Conservation (phyloP, 441 rosid species). For the Melastoma candidum region DNA sequence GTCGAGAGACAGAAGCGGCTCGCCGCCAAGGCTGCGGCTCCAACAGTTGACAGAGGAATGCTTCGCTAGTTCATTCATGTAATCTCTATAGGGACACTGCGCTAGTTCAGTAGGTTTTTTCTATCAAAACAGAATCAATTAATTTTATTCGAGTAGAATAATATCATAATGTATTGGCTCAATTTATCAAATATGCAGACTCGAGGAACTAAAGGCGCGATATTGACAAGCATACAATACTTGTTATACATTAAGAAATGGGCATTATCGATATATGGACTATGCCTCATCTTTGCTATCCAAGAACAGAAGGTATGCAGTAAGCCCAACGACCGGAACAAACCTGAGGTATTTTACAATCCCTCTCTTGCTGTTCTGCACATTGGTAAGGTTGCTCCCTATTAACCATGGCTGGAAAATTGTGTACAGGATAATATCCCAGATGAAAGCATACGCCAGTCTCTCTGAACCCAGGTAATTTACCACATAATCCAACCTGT, state of each 20-base stretch:
- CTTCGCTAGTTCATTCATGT: neutral
- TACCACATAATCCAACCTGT: conserved; percentile 57
- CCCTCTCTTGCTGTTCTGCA: conserved; percentile 40
- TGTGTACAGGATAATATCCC: conserved; percentile 76
- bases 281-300: conserved; percentile 36
- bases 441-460: conserved; percentile 78
- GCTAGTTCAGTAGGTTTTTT: too few relatives aligned
- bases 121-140: too few relatives aligned
- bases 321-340: conserved; percentile 71
- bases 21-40: too few relatives aligned
- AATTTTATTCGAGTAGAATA: too few relatives aligned
- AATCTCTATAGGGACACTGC: neutral
- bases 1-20: conserved; percentile 1
- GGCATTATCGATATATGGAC: neutral
- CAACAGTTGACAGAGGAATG: too few relatives aligned
- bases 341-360: conserved; percentile 59
- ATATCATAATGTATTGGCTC: too few relatives aligned
- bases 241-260: neutral
- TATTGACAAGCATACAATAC: neutral
- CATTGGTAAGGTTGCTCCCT: conserved; percentile 63
- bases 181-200: too few relatives aligned
- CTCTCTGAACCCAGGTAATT: conserved; percentile 81
- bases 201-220: too few relatives aligned
- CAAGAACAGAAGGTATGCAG: conserved; percentile 54
- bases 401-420: conserved; percentile 93